These are phyloP conservation scores for Diaporthe ilicicola DNA, from an alignment of 2,329 filamentous ascomycete genomes.

Conservation along the genomic window DNA sequence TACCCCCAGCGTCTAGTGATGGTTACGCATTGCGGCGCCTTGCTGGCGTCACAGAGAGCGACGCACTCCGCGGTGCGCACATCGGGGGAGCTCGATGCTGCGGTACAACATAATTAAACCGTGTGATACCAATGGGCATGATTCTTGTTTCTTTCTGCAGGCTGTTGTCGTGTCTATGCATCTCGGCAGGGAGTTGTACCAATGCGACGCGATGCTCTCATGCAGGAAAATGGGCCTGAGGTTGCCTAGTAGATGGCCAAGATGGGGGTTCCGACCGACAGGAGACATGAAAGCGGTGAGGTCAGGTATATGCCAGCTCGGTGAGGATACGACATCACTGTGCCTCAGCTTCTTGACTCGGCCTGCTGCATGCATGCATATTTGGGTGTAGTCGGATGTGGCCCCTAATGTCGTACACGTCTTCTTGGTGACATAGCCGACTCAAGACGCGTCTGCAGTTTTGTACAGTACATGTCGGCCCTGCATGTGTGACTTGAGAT, in stretches of 20 bases:
- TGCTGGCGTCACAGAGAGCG: neutral
- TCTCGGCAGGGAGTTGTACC: neutral
- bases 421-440: neutral
- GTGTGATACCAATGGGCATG: neutral
- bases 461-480: neutral
- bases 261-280: neutral
- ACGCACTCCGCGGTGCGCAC: neutral
- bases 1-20: neutral
- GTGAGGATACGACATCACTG: neutral
- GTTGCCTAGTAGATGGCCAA: neutral
- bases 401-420: neutral
- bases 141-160: neutral
- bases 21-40: neutral
- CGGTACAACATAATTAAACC: too few species aligned
- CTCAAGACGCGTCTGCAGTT: neutral
- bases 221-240: neutral
- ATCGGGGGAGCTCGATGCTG: neutral
- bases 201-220: neutral
- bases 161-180: neutral
- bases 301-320: neutral
- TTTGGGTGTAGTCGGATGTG: neutral
- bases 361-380: constrained; percentile 9
- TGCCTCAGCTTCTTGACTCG: constrained; percentile 12
- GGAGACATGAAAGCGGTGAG: neutral
- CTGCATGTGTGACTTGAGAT: neutral